These are phyloP conservation scores for Viridothelium virens DNA, from an alignment of 495 filamentous ascomycete species.

Conservation along the genomic window DNA sequence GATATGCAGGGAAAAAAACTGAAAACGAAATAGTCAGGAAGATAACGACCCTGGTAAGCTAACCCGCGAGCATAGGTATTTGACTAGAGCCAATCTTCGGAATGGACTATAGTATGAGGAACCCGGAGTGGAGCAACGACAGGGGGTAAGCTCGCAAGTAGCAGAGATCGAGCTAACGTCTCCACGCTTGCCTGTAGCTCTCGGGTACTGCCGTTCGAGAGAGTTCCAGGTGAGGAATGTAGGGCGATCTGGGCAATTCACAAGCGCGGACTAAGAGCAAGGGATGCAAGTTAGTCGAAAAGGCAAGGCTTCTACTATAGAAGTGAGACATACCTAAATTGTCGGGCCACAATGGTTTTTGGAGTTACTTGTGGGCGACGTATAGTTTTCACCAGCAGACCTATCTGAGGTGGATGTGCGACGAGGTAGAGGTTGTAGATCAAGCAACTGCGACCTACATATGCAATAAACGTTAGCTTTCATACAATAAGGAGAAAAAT, in stretches of 20 bases:
- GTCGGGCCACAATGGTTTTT: neutral
- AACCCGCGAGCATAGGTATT: constrained; percentile 23
- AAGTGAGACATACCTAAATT: neutral
- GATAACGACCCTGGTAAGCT: constrained; percentile 25
- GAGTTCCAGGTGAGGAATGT: constrained; percentile 5
- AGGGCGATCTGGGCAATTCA: neutral
- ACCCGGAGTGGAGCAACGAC: constrained; percentile 12
- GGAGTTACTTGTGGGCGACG: neutral
- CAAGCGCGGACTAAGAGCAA: neutral
- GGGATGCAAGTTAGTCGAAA: neutral
- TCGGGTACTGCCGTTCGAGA: neutral
- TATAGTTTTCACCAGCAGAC: neutral
- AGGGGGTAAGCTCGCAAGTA: constrained; percentile 17
- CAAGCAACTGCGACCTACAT: neutral
- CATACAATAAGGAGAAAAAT: neutral
- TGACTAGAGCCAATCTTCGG: constrained; percentile 20
- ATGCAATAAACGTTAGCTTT: neutral
- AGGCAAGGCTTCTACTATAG: neutral
- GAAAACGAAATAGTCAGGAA: constrained; percentile 14
- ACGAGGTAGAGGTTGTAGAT: neutral
- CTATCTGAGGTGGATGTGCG: neutral
- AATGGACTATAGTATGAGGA: constrained; percentile 18
- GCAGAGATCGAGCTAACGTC: constrained; percentile 40
- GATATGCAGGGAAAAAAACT: constrained; percentile 13
- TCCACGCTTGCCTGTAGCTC: constrained; percentile 26